Percentiles rank a stretch among this genome's conserved stretches.
These are phyloP conservation scores for Paramecium bursaria DNA, from an alignment of 73 alveolate species.

Conservation along the genomic window DNA sequence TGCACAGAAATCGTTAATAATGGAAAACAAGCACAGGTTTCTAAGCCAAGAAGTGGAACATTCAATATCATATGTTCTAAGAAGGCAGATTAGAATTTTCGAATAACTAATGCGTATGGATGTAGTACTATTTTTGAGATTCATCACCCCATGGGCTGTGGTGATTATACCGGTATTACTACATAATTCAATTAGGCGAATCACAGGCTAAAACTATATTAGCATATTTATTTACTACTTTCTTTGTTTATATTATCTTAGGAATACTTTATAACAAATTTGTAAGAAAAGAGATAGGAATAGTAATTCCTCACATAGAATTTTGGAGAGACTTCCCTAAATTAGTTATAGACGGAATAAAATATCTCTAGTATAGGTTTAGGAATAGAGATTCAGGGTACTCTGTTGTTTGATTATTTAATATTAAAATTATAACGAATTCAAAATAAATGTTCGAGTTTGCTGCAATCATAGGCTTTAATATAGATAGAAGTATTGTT, in stretches of 20 bases:
- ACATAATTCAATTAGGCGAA: background rate
- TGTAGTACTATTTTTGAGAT: slow-evolving; percentile 37
- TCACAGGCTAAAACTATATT: background rate
- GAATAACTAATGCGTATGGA: slow-evolving; percentile 15
- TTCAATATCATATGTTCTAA: slow-evolving; percentile 40
- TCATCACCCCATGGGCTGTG: slow-evolving; percentile 42
- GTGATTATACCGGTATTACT: background rate
- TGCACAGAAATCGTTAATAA: slow-evolving; percentile 46
- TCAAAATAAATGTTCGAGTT: background rate
- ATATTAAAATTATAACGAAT: no score
- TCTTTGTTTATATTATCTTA: background rate
- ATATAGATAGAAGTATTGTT: background rate
- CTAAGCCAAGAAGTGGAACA: slow-evolving; percentile 45
- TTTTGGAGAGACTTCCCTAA: background rate
- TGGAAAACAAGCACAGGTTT: background rate
- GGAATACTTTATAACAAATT: slow-evolving; percentile 2
- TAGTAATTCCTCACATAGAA: slow-evolving; percentile 1
- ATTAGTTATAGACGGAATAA: background rate
- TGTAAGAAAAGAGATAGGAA: slow-evolving; percentile 7
- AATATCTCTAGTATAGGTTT: background rate
- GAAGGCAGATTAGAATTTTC: slow-evolving; percentile 5
- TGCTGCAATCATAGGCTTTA: background rate
- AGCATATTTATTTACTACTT: background rate
- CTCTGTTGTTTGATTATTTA: slow-evolving; percentile 6
- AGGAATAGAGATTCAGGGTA: background rate